Conservation (phyloP, 139 green algal genomes). For the Pycnococcus provasolii region DNA sequence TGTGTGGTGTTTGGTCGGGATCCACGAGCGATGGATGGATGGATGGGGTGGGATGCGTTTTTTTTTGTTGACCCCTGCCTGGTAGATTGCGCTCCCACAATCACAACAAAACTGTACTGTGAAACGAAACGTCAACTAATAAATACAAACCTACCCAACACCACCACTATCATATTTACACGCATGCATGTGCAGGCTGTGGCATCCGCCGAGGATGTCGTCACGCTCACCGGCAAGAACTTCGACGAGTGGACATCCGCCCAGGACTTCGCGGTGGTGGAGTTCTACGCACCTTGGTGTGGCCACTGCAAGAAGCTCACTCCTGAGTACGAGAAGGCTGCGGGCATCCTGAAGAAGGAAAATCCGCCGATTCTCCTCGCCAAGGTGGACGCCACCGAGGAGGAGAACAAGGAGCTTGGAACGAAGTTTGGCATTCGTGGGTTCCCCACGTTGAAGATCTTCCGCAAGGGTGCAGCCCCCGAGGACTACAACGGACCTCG, state of each 20-base stretch:
- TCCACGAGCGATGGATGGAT: not conserved
- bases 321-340: too few relatives aligned
- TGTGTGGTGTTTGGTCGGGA: too few relatives aligned
- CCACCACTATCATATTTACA: not conserved
- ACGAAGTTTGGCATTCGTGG: constrained; percentile 19
- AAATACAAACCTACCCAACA: not conserved
- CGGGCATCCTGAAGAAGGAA: not conserved
- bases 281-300: constrained; percentile 63
- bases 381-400: constrained; percentile 5
- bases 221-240: constrained; percentile 7
- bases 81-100: too few relatives aligned
- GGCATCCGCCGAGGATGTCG: not conserved
- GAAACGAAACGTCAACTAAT: not conserved
- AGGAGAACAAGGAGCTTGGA: constrained; percentile 16
- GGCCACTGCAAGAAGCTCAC: constrained; percentile 53
- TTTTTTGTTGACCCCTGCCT: too few relatives aligned
- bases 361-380: not conserved
- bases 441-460: constrained; percentile 4
- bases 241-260: too few relatives aligned
- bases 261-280: constrained; percentile 34
- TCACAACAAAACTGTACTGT: too few relatives aligned
- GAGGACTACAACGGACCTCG: constrained; percentile 31
- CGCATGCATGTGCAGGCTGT: not conserved
- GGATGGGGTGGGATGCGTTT: not conserved
- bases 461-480: not conserved